Percentiles rank a stretch among this genome's conserved stretches.
These are phyloP conservation scores for Geosiphon pyriformis DNA, from an alignment of 192 early-diverging fungal genomes.

Conservation along the genomic window DNA sequence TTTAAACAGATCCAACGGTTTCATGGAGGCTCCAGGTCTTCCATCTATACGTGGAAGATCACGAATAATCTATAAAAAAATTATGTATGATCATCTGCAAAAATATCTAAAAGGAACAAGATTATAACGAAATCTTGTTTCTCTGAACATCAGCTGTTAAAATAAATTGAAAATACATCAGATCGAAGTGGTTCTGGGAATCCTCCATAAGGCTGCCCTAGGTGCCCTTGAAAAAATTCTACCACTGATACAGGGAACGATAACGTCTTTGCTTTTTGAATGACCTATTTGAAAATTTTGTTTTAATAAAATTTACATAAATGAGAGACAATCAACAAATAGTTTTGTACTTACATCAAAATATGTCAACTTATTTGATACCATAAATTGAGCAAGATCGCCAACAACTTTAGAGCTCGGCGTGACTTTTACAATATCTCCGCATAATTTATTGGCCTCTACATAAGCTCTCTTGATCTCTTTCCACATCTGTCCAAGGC, in stretches of 20 bases:
- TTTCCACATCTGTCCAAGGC: constrained; percentile 89
- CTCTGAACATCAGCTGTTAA: too few relatives aligned
- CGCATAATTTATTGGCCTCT: constrained; percentile 86
- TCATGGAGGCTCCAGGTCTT: constrained; percentile 78
- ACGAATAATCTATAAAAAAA: constrained; percentile 58
- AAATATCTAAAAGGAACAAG: background rate
- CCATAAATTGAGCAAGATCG: constrained; percentile 98
- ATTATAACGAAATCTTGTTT: background rate
- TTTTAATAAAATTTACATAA: background rate
- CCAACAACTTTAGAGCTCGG: constrained; percentile 98
- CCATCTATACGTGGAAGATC: constrained; percentile 71
- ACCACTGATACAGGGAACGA: constrained; percentile 92
- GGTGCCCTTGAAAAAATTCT: constrained; percentile 95
- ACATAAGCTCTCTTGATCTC: constrained; percentile 89
- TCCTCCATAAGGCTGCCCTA: constrained; percentile 91
- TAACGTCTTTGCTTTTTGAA: constrained; percentile 67
- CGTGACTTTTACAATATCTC: constrained; percentile 97
- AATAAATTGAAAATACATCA: constrained; percentile 16
- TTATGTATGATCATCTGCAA: background rate
- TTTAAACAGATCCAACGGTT: constrained; percentile 69
- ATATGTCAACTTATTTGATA: constrained; percentile 74
- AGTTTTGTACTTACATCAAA: constrained; percentile 42
- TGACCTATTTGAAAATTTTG: constrained; percentile 35
- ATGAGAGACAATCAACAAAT: background rate
- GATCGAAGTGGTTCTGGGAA: constrained; percentile 88